Evolutionary conservation across 1,284 basidiomycete genomes (phyloP).

Genomic region (Agroathelia rolfsii): DNA sequence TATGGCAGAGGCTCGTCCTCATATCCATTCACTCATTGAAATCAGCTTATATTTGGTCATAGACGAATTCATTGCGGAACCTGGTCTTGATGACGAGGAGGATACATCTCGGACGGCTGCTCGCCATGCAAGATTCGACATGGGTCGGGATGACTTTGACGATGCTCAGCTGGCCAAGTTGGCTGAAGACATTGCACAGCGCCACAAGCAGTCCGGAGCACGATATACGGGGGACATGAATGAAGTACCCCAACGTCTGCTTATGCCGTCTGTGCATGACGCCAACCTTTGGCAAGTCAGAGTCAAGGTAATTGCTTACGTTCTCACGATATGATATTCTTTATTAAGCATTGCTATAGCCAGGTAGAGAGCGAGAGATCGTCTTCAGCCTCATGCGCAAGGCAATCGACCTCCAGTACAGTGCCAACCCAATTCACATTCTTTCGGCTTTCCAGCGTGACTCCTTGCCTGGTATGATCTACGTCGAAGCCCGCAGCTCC

Average conservation of each 20-base stretch:
- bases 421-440: conserved; percentile 72
- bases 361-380: conserved; percentile 86
- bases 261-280: conserved; percentile 90
- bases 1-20: conserved; percentile 61
- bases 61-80: conserved; percentile 81
- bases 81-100: conserved; percentile 60
- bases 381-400: conserved; percentile 94
- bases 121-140: conserved; percentile 75
- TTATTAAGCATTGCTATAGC: conserved; percentile 31
- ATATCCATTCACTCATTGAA: conserved; percentile 4
- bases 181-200: conserved; percentile 75
- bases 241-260: conserved; percentile 87
- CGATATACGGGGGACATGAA: conserved; percentile 87
- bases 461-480: conserved; percentile 91
- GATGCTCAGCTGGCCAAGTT: conserved; percentile 83
- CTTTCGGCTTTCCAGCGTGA: conserved; percentile 93
- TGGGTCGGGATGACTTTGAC: conserved; percentile 66
- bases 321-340: background rate
- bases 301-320: conserved; percentile 76
- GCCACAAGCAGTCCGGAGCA: conserved; percentile 64
- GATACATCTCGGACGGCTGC: conserved; percentile 49
- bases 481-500: conserved; percentile 86
- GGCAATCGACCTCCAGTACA: conserved; percentile 71
- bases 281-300: conserved; percentile 93
- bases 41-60: conserved; percentile 9